Evolutionary conservation across 495 filamentous ascomycete genomes (phyloP), one percentile per base, ranked within the genome.

Genomic region (Ramalina peruviana): DNA sequence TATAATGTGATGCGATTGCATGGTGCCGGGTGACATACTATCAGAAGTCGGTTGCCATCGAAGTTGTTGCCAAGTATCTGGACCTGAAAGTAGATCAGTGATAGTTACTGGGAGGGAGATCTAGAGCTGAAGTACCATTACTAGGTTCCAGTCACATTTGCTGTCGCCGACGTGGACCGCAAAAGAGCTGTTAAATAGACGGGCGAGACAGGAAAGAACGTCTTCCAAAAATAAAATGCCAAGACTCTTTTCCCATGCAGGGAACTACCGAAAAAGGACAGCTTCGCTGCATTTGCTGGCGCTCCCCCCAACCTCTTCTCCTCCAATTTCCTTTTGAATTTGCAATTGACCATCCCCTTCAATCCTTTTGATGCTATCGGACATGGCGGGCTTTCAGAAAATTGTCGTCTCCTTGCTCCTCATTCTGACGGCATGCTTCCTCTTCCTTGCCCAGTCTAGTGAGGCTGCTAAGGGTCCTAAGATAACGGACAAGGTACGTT

Each of bases 401-500:
- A 46, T 72, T 37, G 66, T 73, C 53, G 64, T 89, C 59, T 80
- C 85, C 41, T 69, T 82, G 52, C 70, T 93, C 60, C 68, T 94
- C 54, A 75, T 94, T 56, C 65, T 94, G 51, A 80, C 83, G 43
- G 66, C 84, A 55, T 72, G 72, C 59, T 81, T 82, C 66, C 74
- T 84, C 54, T 81, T 79, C 76, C 80, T 85, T 62, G 74, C 75
- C 62, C 78, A 88, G 60, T 71, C 82, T 9, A 72, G 71, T 27
- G 77, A 78, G 53, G 87, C 88, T 49, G 72, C 73, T 53, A 94
- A 93, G 70, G 92, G 92, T 30, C 92, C 92, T 23, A 90, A 93
- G 79, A 93, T 99, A 69, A 96, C 89, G 57, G 74, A 81, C 72
- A 95, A 95, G 81, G 88, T 81, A 66, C 30, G 16, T 56, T 43